Evolutionary conservation across 164 flowering plant species (phyloP).

Genomic region (Amborella trichopoda): DNA sequence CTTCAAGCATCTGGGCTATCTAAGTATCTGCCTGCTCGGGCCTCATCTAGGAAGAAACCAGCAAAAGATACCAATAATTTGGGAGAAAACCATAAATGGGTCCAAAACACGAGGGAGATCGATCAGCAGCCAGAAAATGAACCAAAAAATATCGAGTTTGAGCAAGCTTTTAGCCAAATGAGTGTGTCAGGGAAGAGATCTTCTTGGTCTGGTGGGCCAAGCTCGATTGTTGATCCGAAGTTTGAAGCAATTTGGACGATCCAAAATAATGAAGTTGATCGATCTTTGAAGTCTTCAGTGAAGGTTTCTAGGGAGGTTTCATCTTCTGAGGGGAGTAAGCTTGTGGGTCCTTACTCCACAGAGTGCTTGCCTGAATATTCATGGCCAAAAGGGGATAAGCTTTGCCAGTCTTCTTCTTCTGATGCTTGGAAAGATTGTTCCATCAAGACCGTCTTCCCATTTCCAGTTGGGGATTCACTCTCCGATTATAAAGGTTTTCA

Average conservation of each 20-base stretch:
- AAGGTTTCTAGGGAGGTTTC: neutral
- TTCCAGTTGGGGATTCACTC: conserved; percentile 30
- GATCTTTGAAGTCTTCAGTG: conserved; percentile 8
- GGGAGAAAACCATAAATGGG: conserved; percentile 20
- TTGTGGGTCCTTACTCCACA: conserved; percentile 13
- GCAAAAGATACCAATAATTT: conserved; percentile 13
- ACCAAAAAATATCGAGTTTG: neutral
- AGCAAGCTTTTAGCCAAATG: conserved; percentile 1
- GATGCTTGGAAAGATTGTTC: conserved; percentile 65
- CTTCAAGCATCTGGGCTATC: conserved; percentile 24
- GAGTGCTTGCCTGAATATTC: conserved; percentile 22
- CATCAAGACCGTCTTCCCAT: conserved; percentile 64
- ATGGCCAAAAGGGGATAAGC: conserved; percentile 16
- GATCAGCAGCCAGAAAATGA: neutral
- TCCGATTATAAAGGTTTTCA: conserved; percentile 20
- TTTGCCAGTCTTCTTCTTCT: conserved; percentile 17
- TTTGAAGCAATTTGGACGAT: conserved; percentile 17
- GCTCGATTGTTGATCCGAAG: conserved; percentile 27
- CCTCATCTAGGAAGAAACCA: conserved; percentile 13
- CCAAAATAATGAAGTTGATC: conserved; percentile 32
- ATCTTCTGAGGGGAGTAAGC: conserved; percentile 1
- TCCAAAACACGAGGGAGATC: too few species aligned
- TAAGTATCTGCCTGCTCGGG: conserved; percentile 14
- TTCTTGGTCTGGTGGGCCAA: conserved; percentile 44
- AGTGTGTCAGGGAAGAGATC: conserved; percentile 24